Conservation (phyloP, 495 filamentous ascomycete species). For the Cudoniella acicularis region DNA sequence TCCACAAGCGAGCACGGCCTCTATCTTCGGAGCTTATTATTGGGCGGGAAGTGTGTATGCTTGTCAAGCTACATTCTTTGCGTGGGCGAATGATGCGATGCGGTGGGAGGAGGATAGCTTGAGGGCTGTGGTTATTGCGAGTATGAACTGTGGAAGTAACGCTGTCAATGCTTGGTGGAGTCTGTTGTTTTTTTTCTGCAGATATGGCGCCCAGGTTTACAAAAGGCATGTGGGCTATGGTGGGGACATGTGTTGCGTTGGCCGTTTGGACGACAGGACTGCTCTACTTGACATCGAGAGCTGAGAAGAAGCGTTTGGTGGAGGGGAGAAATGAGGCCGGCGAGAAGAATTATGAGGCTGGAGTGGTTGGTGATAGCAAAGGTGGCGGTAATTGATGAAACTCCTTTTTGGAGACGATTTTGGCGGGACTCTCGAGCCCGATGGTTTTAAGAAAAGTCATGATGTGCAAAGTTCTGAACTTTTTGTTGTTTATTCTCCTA, state of each 20-base stretch:
- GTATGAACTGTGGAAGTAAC: slow-evolving; percentile 55
- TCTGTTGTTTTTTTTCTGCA: slow-evolving; percentile 60
- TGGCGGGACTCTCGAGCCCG: too few species aligned
- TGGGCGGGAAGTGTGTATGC: slow-evolving; percentile 51
- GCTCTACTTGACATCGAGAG: slow-evolving; percentile 33
- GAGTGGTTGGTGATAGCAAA: not conserved
- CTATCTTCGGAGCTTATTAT: slow-evolving; percentile 50
- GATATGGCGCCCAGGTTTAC: slow-evolving; percentile 56
- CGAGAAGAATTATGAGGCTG: not conserved
- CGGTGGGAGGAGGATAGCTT: slow-evolving; percentile 41
- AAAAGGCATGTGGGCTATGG: slow-evolving; percentile 57
- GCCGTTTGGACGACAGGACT: slow-evolving; percentile 47
- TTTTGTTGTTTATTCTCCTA: too few species aligned
- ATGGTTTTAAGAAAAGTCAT: too few species aligned
- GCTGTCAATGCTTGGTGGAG: slow-evolving; percentile 60
- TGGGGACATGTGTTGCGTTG: slow-evolving; percentile 47
- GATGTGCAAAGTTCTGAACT: too few species aligned
- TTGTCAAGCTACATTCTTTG: slow-evolving; percentile 57
- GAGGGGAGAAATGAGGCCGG: slow-evolving; percentile 5
- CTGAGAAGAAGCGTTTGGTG: slow-evolving; percentile 25
- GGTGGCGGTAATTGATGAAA: not conserved
- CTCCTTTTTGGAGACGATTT: not conserved
- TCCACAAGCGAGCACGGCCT: slow-evolving; percentile 36
- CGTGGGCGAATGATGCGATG: slow-evolving; percentile 59
- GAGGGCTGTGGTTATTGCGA: slow-evolving; percentile 46